Conservation (phyloP, 108 stramenopile genomes). For the Licmophora abbreviata region DNA sequence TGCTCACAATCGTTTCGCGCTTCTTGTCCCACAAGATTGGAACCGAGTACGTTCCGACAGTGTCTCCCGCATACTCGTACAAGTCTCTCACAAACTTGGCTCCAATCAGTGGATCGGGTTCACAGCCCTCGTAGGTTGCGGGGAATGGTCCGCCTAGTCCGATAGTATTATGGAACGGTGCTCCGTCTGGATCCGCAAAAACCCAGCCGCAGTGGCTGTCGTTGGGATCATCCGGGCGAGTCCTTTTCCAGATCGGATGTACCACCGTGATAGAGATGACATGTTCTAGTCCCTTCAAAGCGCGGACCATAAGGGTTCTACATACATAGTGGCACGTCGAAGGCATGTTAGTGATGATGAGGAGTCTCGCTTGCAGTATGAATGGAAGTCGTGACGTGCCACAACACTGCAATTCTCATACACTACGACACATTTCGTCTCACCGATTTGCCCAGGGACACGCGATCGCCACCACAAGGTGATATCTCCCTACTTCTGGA, state of each 20-base stretch:
- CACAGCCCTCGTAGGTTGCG: conserved; percentile 27
- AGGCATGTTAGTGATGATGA: too few relatives aligned
- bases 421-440: too few relatives aligned
- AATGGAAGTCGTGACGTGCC: too few relatives aligned
- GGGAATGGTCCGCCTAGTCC: conserved; percentile 21
- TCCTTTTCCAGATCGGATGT: conserved; percentile 66
- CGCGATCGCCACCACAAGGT: conserved; percentile 55
- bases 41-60: conserved; percentile 77
- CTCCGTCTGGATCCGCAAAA: conserved; percentile 3
- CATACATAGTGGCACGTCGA: too few relatives aligned
- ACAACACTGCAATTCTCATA: too few relatives aligned
- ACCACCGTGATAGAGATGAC: conserved; percentile 70
- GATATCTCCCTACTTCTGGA: conserved; percentile 43
- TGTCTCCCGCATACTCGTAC: conserved; percentile 69
- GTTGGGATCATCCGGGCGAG: conserved; percentile 48
- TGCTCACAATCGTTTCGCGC: conserved; percentile 79
- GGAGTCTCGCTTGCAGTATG: too few relatives aligned
- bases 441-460: conserved; percentile 79
- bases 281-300: conserved; percentile 85
- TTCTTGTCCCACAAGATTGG: conserved; percentile 92
- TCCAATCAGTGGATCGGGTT: conserved; percentile 48
- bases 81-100: conserved; percentile 68
- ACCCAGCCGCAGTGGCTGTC: conserved; percentile 19
- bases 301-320: conserved; percentile 44
- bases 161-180: conserved; percentile 11